Conservation (phyloP, 306 rosid genomes). For the Lablab purpureus region DNA sequence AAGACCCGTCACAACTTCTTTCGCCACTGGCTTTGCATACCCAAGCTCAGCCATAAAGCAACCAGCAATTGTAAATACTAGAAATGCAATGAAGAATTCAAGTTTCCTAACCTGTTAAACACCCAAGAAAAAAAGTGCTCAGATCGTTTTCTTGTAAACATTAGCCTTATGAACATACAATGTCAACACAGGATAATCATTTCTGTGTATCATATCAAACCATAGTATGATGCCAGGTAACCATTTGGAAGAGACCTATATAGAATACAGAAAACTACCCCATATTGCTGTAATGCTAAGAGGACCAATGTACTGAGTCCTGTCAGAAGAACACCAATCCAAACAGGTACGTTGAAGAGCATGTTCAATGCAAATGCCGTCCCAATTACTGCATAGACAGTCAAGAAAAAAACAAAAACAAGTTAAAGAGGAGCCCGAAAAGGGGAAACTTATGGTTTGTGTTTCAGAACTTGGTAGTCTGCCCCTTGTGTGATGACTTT, state of each 20-base stretch:
- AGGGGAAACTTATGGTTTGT: neutral
- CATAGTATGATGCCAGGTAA: neutral
- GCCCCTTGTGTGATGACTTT: neutral
- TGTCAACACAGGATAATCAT: neutral
- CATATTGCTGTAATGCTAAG: conserved; percentile 78
- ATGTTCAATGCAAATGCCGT: conserved; percentile 56
- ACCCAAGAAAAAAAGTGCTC: neutral
- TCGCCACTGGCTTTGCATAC: conserved; percentile 41
- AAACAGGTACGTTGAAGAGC: conserved; percentile 51
- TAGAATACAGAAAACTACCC: conserved; percentile 60
- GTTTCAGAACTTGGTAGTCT: neutral
- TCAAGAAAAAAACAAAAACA: neutral
- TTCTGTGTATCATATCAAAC: conserved; percentile 1
- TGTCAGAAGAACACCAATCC: conserved; percentile 53
- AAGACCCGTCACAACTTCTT: conserved; percentile 47
- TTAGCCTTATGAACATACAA: neutral
- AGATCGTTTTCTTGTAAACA: neutral
- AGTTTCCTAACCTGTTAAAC: conserved; percentile 78
- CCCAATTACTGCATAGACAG: conserved; percentile 52
- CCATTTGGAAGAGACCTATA: neutral
- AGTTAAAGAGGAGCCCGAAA: neutral
- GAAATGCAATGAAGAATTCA: conserved; percentile 82
- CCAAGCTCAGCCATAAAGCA: conserved; percentile 64
- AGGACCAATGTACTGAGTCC: conserved; percentile 51
- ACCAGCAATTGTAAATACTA: conserved; percentile 75